Evolutionary conservation across 2,329 filamentous ascomycete genomes (phyloP), one percentile per base, ranked within the genome.

Genomic region (Xylariaceae sp.): DNA sequence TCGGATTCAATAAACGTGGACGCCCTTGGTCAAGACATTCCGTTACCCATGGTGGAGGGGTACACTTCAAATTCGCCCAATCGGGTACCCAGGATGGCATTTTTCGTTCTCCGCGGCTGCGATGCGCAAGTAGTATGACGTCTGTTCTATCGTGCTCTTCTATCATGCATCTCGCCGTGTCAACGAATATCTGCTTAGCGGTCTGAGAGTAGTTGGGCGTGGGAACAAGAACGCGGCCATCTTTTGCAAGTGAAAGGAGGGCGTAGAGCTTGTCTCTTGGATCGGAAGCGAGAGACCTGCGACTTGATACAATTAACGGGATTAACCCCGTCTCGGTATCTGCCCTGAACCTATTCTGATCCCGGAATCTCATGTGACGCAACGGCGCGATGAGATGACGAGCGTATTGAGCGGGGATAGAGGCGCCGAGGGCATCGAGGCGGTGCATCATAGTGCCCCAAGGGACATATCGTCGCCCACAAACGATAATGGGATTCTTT

Each of bases 201-300:
- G 46, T 48, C 22, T 44, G 46, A 14, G 46, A 48, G 41, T 48
- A 48, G 30, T 48, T 44, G 1, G 46, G 46, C 15, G 46, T 48
- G 6, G 46, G 46, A 30, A 48, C 35, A 12, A 48, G 42, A 18
- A 38, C 22, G 5, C 43, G 42, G 11, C 42, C 43, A 19, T 50
- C 42, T 15, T 45, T 50, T 18, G 48, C 43, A 2, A 50, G 30
- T 14, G 48, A 42, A 19, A 45, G 43, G 5, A 50, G 39, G 5
- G 42, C 48, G 15, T 45, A 50, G 30, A 48, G 41, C 17, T 48
- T 43, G 17, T 48, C 46, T 31, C 46, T 39, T 12, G 46, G 46
- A 39, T 48, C 46, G n/a, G 33, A 17, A 11, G 46, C 41, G 2
- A 48, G 40, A n/a, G 33, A 43, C 22, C 27, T 43, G 19, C 46